Percentiles rank a stretch among this genome's conserved stretches.
Conservation (phyloP, 306 rosid species). For the Fagus sylvatica region DNA sequence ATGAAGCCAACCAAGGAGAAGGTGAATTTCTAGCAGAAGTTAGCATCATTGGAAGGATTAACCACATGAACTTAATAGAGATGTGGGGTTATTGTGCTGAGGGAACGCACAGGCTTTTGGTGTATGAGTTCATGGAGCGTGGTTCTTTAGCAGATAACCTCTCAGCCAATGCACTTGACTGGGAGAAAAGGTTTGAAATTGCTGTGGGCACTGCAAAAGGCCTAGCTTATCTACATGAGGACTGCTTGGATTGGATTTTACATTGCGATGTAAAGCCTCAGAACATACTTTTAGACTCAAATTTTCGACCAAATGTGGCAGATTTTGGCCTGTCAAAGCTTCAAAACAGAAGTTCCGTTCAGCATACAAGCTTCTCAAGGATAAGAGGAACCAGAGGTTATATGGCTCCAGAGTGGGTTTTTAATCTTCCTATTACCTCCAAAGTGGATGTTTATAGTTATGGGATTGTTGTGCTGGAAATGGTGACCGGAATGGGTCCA, state of each 20-base stretch:
- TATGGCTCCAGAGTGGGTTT: slow-evolving; percentile 57
- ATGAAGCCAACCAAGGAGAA: slow-evolving; percentile 39
- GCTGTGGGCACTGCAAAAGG: slow-evolving; percentile 48
- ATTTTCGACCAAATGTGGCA: slow-evolving; percentile 31
- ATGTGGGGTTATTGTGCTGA: slow-evolving; percentile 46
- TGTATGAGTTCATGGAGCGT: slow-evolving; percentile 37
- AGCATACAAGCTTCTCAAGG: slow-evolving; percentile 40
- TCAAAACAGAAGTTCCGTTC: slow-evolving; percentile 27
- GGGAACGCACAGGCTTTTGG: slow-evolving; percentile 39
- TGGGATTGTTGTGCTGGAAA: slow-evolving; percentile 41
- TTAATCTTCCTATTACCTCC: slow-evolving; percentile 40
- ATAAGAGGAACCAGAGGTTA: slow-evolving; percentile 62
- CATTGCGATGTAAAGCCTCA: slow-evolving; percentile 51
- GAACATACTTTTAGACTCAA: slow-evolving; percentile 32
- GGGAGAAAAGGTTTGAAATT: slow-evolving; percentile 31
- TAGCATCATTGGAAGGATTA: slow-evolving; percentile 30
- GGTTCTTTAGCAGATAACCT: slow-evolving; percentile 33
- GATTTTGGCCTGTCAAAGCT: slow-evolving; percentile 41
- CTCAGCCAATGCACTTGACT: slow-evolving; percentile 22
- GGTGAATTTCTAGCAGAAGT: slow-evolving; percentile 40
- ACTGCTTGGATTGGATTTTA: slow-evolving; percentile 61
- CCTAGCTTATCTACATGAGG: slow-evolving; percentile 55
- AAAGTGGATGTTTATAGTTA: slow-evolving; percentile 53
- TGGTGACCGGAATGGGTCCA: slow-evolving; percentile 36
- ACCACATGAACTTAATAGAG: slow-evolving; percentile 44